Percentiles rank a stretch among this genome's conserved stretches.
Evolutionary conservation across 2,329 filamentous ascomycete species (phyloP).

Genomic region (Penicillium aurantiogriseum): DNA sequence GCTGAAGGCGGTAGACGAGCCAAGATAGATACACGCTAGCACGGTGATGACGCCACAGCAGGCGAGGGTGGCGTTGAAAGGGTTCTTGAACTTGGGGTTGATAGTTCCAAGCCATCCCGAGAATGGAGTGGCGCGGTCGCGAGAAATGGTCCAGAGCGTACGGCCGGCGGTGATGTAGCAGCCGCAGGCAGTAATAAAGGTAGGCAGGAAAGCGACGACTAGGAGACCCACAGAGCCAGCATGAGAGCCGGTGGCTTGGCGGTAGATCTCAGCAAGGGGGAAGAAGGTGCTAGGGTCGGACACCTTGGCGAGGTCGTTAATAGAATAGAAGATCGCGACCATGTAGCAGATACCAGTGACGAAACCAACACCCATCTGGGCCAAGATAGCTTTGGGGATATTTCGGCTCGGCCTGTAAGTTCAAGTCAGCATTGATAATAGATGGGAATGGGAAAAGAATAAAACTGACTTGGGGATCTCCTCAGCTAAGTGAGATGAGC

Average conservation of each 20-base stretch:
- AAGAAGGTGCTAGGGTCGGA: constrained; percentile 38
- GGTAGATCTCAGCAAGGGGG: constrained; percentile 50
- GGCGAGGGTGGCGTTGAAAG: constrained; percentile 58
- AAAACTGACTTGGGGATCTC: constrained; percentile 53
- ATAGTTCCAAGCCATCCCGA: constrained; percentile 54
- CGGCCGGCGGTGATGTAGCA: constrained; percentile 62
- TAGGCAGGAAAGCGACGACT: constrained; percentile 57
- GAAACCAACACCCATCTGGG: constrained; percentile 51
- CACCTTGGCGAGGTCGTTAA: constrained; percentile 39
- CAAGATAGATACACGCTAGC: constrained; percentile 58
- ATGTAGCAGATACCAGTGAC: constrained; percentile 50
- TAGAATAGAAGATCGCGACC: constrained; percentile 53
- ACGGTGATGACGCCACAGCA: constrained; percentile 53
- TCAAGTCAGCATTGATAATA: constrained; percentile 10
- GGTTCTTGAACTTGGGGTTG: constrained; percentile 56
- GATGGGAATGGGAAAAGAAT: neutral
- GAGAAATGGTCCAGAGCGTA: constrained; percentile 58
- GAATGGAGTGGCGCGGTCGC: constrained; percentile 62
- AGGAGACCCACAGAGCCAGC: constrained; percentile 57
- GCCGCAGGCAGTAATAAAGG: constrained; percentile 53
- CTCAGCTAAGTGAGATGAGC: constrained; percentile 63
- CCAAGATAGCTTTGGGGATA: constrained; percentile 51
- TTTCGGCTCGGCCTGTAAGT: constrained; percentile 40
- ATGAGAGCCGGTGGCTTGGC: constrained; percentile 48
- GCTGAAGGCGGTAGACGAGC: constrained; percentile 55